Base-by-base conservation (phyloP, 2,329 filamentous ascomycete species). In the Fusarium longipes region DNA sequence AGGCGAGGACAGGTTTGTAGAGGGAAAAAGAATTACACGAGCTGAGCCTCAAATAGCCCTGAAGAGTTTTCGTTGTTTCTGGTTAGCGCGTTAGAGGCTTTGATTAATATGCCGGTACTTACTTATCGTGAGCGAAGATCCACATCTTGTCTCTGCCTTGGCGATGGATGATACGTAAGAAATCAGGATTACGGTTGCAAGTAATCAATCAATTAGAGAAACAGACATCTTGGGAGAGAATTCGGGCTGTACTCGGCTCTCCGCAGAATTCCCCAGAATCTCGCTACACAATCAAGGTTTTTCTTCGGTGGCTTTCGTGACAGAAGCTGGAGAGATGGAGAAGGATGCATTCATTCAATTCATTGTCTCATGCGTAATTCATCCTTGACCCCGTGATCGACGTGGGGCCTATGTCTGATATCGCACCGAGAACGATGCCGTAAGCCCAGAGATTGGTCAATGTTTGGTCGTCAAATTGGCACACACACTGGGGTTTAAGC, bases 371-470 rank as follows among this genome's bases (percentile, higher is more conserved):
- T 57, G 57, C 54, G 54, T 27, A 59, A 38, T 48, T 45, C 30
- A 48, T 48, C 44, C 44, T 22, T 48, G 44, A 48, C 44, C 30
- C 44, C 39, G 38, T 40, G 65, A 68, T 69, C 65, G 56, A 42
- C 61, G 47, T 63, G 57, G 56, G 57, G 33, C 50, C 54, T 50
- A 20, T 45, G 51, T 43, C n/a, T 51, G 52, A 43, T 50, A 57
- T 67, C 45, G 63, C 65, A 67, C 67, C 70, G 67, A 72, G 67
- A 57, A 57, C 50, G 49, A 72, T 72, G 63, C 63, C 70, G 65
- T 71, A 63, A 32, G 60, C 50, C 59, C 25, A 52, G 53, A 38
- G 14, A 54, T 35, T 55, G 42, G 43, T 38, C 36, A 40, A 47
- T 29, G 8, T 10, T 29, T 12, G n/a, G 20, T 5, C 30, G 8